These are phyloP conservation scores for Collybiopsis confluens DNA, from an alignment of 768 basidiomycete species.

Conservation along the genomic window DNA sequence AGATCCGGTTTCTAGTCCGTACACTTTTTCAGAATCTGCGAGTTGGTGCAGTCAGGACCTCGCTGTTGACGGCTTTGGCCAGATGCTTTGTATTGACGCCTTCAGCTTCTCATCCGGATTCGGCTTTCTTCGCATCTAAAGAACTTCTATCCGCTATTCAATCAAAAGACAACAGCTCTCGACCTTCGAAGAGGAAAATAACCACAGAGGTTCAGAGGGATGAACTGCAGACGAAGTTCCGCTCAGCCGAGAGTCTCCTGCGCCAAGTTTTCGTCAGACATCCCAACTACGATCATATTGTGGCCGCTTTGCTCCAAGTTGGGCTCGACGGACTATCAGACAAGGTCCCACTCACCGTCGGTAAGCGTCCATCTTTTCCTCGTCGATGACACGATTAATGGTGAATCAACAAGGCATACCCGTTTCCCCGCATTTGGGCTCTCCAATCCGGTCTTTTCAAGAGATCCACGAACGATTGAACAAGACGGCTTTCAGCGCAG, in stretches of 20 bases:
- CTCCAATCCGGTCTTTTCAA: conserved; percentile 77
- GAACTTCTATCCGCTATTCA: conserved; percentile 24
- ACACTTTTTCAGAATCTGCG: conserved; percentile 72
- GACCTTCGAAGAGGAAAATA: conserved; percentile 21
- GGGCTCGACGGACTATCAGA: conserved; percentile 59
- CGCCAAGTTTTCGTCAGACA: conserved; percentile 74
- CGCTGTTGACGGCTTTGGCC: conserved; percentile 76
- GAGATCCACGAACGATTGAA: conserved; percentile 77
- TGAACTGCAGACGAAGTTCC: conserved; percentile 38
- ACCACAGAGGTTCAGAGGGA: conserved; percentile 25
- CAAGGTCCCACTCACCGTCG: conserved; percentile 64
- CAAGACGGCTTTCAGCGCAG: conserved; percentile 69
- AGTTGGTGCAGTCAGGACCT: conserved; percentile 84
- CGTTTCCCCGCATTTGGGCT: conserved; percentile 81
- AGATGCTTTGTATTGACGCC: conserved; percentile 60
- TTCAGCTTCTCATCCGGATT: conserved; percentile 15
- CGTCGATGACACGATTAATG: not conserved
- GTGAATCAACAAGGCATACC: conserved; percentile 54
- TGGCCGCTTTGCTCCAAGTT: conserved; percentile 50
- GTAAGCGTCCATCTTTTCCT: conserved; percentile 34
- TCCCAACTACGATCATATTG: conserved; percentile 72
- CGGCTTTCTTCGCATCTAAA: conserved; percentile 21
- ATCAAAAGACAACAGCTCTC: conserved; percentile 9
- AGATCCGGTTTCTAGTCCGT: conserved; percentile 77
- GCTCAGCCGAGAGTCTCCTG: conserved; percentile 58